Conservation (phyloP, 805 yeast species). For the Teunomyces atbi region DNA sequence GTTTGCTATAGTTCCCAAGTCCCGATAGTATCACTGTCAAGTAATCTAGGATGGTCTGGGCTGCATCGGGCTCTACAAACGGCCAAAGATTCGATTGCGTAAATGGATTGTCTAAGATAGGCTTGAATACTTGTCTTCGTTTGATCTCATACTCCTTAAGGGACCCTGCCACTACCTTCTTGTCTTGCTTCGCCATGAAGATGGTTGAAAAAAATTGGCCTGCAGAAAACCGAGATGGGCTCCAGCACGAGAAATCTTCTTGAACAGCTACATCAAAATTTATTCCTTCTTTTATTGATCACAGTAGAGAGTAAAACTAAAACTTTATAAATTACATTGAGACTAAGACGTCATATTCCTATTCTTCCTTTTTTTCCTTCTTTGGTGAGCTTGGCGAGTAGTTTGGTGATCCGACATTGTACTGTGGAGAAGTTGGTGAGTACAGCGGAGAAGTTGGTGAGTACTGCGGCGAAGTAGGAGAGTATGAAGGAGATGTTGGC, state of each 20-base stretch:
- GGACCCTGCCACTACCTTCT: conserved; percentile 27
- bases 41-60: conserved; percentile 37
- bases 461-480: conserved; percentile 27
- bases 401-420: no score
- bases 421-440: conserved; percentile 28
- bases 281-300: not conserved
- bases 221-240: conserved; percentile 1
- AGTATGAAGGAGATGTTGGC: conserved; percentile 25
- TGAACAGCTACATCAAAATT: not conserved
- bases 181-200: conserved; percentile 6
- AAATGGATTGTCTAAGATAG: conserved; percentile 63
- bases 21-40: conserved; percentile 32
- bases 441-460: conserved; percentile 26
- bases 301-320: conserved; percentile 1
- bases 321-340: not conserved
- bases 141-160: conserved; percentile 49
- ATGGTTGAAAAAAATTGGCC: not conserved
- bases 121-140: conserved; percentile 59
- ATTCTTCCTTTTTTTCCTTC: conserved; percentile 18
- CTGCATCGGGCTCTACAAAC: conserved; percentile 37
- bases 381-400: conserved; percentile 45
- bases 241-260: no score
- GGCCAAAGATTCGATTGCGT: conserved; percentile 46
- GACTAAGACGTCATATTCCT: not conserved
- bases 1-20: conserved; percentile 24